Percentiles rank a stretch among this genome's conserved stretches.
These are phyloP conservation scores for Ananas comosus DNA, from an alignment of 176 grass and related monocot genomes.

Conservation along the genomic window DNA sequence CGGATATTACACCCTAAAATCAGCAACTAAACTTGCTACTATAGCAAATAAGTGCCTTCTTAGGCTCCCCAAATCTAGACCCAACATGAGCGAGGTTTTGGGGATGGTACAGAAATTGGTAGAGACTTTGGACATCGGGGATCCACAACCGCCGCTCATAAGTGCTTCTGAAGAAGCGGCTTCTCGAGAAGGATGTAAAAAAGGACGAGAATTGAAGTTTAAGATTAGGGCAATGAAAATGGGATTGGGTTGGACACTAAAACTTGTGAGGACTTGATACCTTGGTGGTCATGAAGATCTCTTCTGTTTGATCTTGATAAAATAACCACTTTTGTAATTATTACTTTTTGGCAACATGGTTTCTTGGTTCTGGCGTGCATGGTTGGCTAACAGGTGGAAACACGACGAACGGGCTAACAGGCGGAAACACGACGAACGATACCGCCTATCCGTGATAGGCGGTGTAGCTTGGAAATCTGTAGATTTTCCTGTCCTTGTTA, in stretches of 20 bases:
- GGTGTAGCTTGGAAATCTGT: no score
- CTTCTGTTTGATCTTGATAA: no score
- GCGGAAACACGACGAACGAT: no score
- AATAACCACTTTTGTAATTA: no score
- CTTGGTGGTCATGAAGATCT: neutral
- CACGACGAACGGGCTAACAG: no score
- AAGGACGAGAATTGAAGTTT: conserved; percentile 25
- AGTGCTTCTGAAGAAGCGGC: conserved; percentile 17
- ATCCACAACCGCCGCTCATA: conserved; percentile 51
- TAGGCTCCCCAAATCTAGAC: conserved; percentile 58
- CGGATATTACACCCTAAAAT: conserved; percentile 59
- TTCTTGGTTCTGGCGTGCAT: no score
- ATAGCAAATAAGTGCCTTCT: conserved; percentile 75
- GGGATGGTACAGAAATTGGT: conserved; percentile 63
- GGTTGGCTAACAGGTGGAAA: no score
- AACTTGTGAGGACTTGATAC: conserved; percentile 52
- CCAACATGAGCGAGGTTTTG: conserved; percentile 94
- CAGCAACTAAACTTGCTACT: conserved; percentile 51
- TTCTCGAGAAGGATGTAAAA: conserved; percentile 32
- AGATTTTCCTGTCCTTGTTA: no score
- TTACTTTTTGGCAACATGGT: no score
- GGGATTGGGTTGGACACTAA: conserved; percentile 46
- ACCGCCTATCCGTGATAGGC: no score
- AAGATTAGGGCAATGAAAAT: conserved; percentile 38
- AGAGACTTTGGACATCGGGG: conserved; percentile 30